Evolutionary conservation across 805 yeast species (phyloP).

Genomic region (Sugiyamaella marilandica): DNA sequence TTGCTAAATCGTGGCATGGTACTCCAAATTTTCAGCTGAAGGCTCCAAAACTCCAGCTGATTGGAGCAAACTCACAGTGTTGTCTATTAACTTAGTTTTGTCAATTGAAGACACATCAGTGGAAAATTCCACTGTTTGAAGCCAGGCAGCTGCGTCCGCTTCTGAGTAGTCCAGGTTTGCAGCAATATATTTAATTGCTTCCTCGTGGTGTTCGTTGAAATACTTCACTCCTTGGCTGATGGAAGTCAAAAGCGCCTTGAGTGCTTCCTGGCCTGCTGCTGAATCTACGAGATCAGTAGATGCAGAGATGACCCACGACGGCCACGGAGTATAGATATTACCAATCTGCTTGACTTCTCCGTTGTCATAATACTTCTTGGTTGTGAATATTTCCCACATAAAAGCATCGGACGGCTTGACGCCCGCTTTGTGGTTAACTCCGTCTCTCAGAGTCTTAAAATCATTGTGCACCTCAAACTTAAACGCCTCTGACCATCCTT

Average conservation of each 20-base stretch:
- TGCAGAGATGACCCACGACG: conserved; percentile 81
- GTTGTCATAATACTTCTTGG: conserved; percentile 75
- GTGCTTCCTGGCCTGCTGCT: conserved; percentile 25
- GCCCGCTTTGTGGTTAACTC: conserved; percentile 55
- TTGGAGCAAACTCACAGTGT: conserved; percentile 53
- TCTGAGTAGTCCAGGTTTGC: conserved; percentile 67
- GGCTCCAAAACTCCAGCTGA: conserved; percentile 55
- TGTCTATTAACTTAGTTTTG: conserved; percentile 42
- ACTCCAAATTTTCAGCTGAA: conserved; percentile 16
- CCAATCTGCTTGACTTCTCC: conserved; percentile 80
- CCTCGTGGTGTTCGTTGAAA: conserved; percentile 56
- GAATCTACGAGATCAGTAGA: conserved; percentile 36
- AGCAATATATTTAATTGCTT: conserved; percentile 61
- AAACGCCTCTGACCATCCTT: conserved; percentile 41
- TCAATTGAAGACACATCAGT: conserved; percentile 47
- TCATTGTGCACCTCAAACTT: conserved; percentile 57
- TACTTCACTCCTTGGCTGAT: conserved; percentile 64
- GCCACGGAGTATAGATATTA: conserved; percentile 93
- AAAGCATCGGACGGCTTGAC: conserved; percentile 65
- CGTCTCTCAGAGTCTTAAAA: conserved; percentile 71
- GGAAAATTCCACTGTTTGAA: conserved; percentile 65
- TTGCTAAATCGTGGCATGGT: not conserved
- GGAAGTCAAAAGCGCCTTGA: conserved; percentile 44
- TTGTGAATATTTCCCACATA: conserved; percentile 95
- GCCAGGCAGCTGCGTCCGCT: conserved; percentile 79